A percentile compares a stretch with the other conserved stretches of the same genome.
These are phyloP conservation scores for Penicillium odoratum DNA, from an alignment of 495 filamentous ascomycete genomes.

Conservation along the genomic window DNA sequence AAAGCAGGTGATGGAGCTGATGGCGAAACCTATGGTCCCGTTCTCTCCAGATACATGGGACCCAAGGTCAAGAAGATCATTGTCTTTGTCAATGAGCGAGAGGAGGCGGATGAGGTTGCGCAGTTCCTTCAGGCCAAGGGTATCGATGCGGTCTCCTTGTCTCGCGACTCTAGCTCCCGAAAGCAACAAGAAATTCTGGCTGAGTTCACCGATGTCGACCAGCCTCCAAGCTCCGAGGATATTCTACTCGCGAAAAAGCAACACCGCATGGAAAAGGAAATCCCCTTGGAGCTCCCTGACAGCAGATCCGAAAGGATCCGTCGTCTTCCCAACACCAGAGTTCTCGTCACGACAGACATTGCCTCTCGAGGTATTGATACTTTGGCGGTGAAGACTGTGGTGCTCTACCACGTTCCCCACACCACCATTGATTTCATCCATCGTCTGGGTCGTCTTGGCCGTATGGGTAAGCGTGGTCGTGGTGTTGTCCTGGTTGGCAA, in stretches of 20 bases:
- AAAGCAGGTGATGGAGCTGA: slow-evolving; percentile 58
- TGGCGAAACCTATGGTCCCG: slow-evolving; percentile 33
- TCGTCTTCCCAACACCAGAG: slow-evolving; percentile 69
- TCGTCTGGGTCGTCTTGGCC: slow-evolving; percentile 82
- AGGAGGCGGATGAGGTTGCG: slow-evolving; percentile 78
- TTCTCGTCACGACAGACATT: slow-evolving; percentile 91
- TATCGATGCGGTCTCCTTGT: slow-evolving; percentile 81
- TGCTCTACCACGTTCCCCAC: slow-evolving; percentile 94
- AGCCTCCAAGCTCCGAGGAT: slow-evolving; percentile 42
- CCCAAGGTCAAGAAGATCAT: slow-evolving; percentile 80
- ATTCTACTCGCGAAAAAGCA: slow-evolving; percentile 36
- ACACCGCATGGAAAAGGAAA: slow-evolving; percentile 29
- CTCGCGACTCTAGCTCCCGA: slow-evolving; percentile 73
- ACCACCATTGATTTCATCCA: slow-evolving; percentile 97
- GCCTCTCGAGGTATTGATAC: slow-evolving; percentile 94
- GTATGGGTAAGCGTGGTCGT: slow-evolving; percentile 88
- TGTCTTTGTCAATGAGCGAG: slow-evolving; percentile 97
- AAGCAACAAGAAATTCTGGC: slow-evolving; percentile 72
- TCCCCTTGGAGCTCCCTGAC: slow-evolving; percentile 35
- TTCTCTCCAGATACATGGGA: slow-evolving; percentile 30
- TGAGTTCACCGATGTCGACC: slow-evolving; percentile 66
- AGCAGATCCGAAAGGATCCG: slow-evolving; percentile 23
- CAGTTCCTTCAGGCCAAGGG: slow-evolving; percentile 79
- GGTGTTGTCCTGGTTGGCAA: slow-evolving; percentile 89
- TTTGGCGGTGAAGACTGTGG: slow-evolving; percentile 82